Evolutionary conservation across 2,329 filamentous ascomycete species (phyloP).

Genomic region (Paecilomyces variotii): DNA sequence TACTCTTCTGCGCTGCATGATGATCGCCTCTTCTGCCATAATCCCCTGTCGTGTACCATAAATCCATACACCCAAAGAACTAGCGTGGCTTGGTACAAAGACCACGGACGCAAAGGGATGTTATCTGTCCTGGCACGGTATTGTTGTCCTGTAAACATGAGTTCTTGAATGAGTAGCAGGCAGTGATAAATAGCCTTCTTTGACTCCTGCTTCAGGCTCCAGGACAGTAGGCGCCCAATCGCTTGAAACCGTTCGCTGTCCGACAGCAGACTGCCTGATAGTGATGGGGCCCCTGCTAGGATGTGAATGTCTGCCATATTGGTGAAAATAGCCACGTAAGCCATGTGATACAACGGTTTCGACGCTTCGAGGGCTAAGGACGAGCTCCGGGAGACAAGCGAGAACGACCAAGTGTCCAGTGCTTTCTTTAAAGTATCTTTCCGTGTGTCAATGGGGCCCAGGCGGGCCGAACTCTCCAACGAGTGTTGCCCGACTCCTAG

Average conservation of each 20-base stretch:
- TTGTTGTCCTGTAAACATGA: conserved; percentile 14
- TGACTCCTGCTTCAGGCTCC: conserved; percentile 12
- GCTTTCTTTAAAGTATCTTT: conserved; percentile 17
- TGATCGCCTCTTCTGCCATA: neutral
- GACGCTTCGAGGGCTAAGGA: conserved; percentile 17
- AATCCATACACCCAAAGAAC: conserved; percentile 18
- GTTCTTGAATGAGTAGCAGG: conserved; percentile 16
- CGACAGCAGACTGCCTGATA: conserved; percentile 11
- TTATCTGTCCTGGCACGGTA: conserved; percentile 16
- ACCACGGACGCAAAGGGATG: conserved; percentile 17
- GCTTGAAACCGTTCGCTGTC: conserved; percentile 12
- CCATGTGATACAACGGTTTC: conserved; percentile 16
- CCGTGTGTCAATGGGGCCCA: conserved; percentile 13
- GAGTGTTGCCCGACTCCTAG: conserved; percentile 11
- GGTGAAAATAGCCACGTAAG: conserved; percentile 17
- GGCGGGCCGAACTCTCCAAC: conserved; percentile 4
- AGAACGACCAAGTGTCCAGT: conserved; percentile 21
- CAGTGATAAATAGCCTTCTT: conserved; percentile 17
- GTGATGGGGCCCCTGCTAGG: conserved; percentile 16
- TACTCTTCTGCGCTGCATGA: conserved; percentile 12
- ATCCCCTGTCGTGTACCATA: conserved; percentile 7
- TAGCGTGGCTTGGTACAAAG: conserved; percentile 15
- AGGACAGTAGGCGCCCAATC: conserved; percentile 11
- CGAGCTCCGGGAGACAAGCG: conserved; percentile 14
- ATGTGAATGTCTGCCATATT: conserved; percentile 21